Evolutionary conservation across 495 filamentous ascomycete species (phyloP).

Genomic region (Corynascus novoguineensis): DNA sequence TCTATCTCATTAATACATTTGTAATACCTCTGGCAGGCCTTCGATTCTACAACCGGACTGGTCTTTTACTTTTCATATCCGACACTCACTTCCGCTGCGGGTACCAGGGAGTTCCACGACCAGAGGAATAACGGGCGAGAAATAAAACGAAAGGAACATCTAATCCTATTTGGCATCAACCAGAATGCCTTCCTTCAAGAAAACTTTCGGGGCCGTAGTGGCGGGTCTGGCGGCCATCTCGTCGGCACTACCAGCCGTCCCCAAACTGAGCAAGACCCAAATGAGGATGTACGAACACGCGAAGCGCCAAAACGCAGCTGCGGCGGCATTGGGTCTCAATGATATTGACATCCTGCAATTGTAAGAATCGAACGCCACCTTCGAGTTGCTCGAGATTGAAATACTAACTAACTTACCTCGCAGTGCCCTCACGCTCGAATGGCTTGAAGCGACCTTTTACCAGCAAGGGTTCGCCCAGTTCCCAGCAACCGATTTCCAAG

Average conservation of each 20-base stretch:
- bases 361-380: conserved; percentile 37
- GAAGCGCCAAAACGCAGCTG: conserved; percentile 50
- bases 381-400: neutral
- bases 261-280: conserved; percentile 40
- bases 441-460: conserved; percentile 60
- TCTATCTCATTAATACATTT: conserved; percentile 35
- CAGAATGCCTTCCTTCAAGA: conserved; percentile 42
- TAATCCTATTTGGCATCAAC: conserved; percentile 19
- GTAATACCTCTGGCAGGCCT: conserved; percentile 31
- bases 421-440: conserved; percentile 60
- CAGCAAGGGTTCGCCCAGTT: conserved; percentile 56
- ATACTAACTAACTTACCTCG: conserved; percentile 7
- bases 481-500: conserved; percentile 51
- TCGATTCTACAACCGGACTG: conserved; percentile 37
- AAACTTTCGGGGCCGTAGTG: conserved; percentile 39
- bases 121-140: conserved; percentile 20
- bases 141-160: conserved; percentile 20
- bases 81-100: conserved; percentile 6
- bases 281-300: conserved; percentile 39
- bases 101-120: conserved; percentile 16
- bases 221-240: conserved; percentile 42
- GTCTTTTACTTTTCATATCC: conserved; percentile 32
- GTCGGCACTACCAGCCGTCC: conserved; percentile 41
- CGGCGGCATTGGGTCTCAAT: conserved; percentile 46
- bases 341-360: conserved; percentile 69